phyloP scores from a whole-genome alignment of 2,329 filamentous ascomycete genomes.

The Coniochaeta prunicola region DNA sequence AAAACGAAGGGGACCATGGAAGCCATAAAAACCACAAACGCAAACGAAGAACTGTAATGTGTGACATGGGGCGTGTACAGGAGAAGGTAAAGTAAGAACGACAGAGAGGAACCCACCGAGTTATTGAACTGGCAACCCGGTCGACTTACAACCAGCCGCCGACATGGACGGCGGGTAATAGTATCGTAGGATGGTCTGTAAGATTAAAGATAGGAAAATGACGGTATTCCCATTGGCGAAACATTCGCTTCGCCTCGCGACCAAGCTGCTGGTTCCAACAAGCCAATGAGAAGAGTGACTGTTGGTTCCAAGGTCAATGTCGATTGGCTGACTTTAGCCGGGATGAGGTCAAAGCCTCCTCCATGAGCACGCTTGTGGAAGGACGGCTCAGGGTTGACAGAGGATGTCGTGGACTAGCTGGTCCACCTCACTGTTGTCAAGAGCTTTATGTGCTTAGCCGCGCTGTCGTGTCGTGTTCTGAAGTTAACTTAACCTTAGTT shows the following conservation, averaged over 20 bases:
- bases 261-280: not conserved
- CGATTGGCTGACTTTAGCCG: not conserved
- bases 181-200: not conserved
- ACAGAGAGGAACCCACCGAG: not conserved
- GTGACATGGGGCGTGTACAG: not conserved
- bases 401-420: too few relatives aligned
- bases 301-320: not conserved
- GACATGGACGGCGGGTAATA: not conserved
- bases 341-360: too few relatives aligned
- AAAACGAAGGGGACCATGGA: not conserved
- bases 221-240: not conserved
- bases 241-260: not conserved
- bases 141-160: not conserved
- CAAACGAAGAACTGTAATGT: not conserved
- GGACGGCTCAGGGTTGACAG: too few relatives aligned
- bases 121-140: too few relatives aligned
- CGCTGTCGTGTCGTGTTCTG: too few relatives aligned
- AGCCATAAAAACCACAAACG: not conserved
- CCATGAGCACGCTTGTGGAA: too few relatives aligned
- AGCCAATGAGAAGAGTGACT: not conserved
- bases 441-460: too few relatives aligned
- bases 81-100: not conserved
- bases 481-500: too few relatives aligned
- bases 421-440: too few relatives aligned
- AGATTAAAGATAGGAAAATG: not conserved